phyloP scores from a whole-genome alignment of 2,329 filamentous ascomycete species.

The Penicillium sumatraense region DNA sequence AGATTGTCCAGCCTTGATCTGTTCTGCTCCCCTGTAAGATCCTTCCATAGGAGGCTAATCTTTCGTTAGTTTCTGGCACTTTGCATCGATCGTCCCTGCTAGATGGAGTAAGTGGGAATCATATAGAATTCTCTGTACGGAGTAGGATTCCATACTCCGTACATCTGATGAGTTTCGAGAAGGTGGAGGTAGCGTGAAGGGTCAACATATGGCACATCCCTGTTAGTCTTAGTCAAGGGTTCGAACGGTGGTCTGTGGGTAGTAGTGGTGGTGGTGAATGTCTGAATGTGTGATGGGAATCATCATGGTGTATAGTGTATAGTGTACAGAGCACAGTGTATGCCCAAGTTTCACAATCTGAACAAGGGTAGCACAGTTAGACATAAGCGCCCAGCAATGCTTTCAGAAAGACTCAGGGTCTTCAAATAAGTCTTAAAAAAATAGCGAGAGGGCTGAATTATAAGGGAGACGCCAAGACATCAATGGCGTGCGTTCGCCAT shows the following conservation, averaged over 20 bases:
- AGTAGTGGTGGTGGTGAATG: background rate
- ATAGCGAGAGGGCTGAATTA: constrained; percentile 21
- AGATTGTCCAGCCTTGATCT: constrained; percentile 6
- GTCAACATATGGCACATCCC: background rate
- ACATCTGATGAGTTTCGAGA: background rate
- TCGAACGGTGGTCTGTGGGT: background rate
- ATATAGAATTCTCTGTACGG: background rate
- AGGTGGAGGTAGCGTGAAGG: background rate
- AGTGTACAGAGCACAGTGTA: background rate
- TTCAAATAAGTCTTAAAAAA: background rate
- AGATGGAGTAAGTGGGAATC: background rate
- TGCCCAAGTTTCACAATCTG: background rate
- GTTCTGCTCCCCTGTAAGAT: too few relatives aligned
- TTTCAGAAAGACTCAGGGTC: background rate
- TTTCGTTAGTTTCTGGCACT: background rate
- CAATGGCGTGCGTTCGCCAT: constrained; percentile 33
- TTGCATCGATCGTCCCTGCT: constrained; percentile 3
- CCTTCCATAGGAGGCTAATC: background rate
- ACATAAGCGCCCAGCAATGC: background rate
- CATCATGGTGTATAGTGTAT: too few relatives aligned
- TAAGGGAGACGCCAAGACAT: constrained; percentile 30
- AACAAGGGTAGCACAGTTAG: background rate
- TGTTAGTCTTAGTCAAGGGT: background rate
- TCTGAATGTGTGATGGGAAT: too few relatives aligned
- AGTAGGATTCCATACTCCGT: too few relatives aligned